Conservation (phyloP, 371 early-diverging fungal genomes). For the Coemansia sp. region DNA sequence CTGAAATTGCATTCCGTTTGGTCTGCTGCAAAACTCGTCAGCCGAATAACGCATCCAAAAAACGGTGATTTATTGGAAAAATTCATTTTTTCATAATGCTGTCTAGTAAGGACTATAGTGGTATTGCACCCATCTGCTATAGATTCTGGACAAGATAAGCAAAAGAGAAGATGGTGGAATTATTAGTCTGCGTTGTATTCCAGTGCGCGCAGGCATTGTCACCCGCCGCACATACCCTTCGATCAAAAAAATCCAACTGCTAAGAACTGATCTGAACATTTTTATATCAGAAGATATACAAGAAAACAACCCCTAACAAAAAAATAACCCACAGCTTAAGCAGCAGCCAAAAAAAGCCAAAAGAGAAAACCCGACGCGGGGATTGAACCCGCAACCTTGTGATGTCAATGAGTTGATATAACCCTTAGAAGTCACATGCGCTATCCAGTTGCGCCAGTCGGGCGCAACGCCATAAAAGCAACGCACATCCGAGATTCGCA, state of each 20-base stretch:
- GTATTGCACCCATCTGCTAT: background rate
- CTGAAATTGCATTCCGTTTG: background rate
- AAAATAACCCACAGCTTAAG: too few relatives aligned
- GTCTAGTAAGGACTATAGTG: slow-evolving; percentile 15
- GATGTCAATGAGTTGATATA: slow-evolving; percentile 3
- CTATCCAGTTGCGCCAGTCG: slow-evolving; percentile 51
- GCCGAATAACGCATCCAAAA: background rate
- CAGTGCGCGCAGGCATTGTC: slow-evolving; percentile 5
- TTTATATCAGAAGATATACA: too few relatives aligned
- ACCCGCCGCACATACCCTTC: slow-evolving; percentile 7
- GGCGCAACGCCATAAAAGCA: slow-evolving; percentile 11
- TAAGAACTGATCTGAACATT: too few relatives aligned
- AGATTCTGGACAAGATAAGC: slow-evolving; percentile 21
- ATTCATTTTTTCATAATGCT: background rate
- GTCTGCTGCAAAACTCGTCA: background rate
- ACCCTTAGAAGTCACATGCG: slow-evolving; percentile 48
- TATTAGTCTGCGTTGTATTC: background rate
- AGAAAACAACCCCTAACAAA: too few relatives aligned
- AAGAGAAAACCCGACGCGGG: slow-evolving; percentile 45
- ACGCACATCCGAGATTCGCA: too few relatives aligned
- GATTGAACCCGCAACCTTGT: slow-evolving; percentile 52
- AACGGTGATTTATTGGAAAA: background rate
- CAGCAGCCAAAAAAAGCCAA: background rate
- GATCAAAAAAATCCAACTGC: too few relatives aligned
- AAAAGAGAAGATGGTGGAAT: slow-evolving; percentile 11